phyloP scores from a whole-genome alignment of 2,329 filamentous ascomycete species.

The Hymenoscyphus linearis region DNA sequence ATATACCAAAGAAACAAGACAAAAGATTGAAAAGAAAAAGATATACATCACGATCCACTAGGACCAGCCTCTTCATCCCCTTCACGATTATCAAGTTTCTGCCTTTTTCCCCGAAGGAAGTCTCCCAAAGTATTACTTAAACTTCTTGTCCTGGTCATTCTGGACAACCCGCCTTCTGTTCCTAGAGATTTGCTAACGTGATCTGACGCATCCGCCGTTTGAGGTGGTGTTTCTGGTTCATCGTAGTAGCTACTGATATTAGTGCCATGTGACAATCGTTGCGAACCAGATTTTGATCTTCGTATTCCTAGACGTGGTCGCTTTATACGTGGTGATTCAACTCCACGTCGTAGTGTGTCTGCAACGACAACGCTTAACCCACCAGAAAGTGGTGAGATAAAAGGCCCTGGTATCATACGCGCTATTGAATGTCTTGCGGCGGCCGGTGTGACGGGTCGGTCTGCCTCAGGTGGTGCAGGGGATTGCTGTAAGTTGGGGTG shows the following conservation, averaged over 20 bases:
- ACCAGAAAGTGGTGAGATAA: slow-evolving; percentile 55
- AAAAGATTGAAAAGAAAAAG: slow-evolving; percentile 6
- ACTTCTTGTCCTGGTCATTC: slow-evolving; percentile 25
- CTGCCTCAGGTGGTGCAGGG: slow-evolving; percentile 34
- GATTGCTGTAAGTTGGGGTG: slow-evolving; percentile 28
- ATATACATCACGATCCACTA: slow-evolving; percentile 23
- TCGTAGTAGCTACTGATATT: slow-evolving; percentile 15
- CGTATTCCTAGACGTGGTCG: slow-evolving; percentile 27
- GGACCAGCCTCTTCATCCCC: slow-evolving; percentile 28
- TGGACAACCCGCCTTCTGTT: slow-evolving; percentile 16
- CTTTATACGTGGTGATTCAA: slow-evolving; percentile 37
- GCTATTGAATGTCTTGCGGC: slow-evolving; percentile 42
- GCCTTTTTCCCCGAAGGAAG: slow-evolving; percentile 23
- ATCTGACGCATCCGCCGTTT: slow-evolving; percentile 8
- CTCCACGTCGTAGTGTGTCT: slow-evolving; percentile 55
- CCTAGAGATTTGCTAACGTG: slow-evolving; percentile 21
- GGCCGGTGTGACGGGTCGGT: slow-evolving; percentile 34
- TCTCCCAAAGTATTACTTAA: slow-evolving; percentile 30
- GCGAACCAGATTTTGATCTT: slow-evolving; percentile 26
- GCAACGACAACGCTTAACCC: slow-evolving; percentile 59
- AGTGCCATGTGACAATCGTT: slow-evolving; percentile 17
- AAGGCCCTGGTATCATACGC: slow-evolving; percentile 49
- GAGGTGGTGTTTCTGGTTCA: slow-evolving; percentile 15
- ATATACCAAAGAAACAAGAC: slow-evolving; percentile 8
- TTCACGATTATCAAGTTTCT: slow-evolving; percentile 12